These are phyloP conservation scores for Angomonas ambiguus DNA, from an alignment of 208 protist species.

Conservation along the genomic window DNA sequence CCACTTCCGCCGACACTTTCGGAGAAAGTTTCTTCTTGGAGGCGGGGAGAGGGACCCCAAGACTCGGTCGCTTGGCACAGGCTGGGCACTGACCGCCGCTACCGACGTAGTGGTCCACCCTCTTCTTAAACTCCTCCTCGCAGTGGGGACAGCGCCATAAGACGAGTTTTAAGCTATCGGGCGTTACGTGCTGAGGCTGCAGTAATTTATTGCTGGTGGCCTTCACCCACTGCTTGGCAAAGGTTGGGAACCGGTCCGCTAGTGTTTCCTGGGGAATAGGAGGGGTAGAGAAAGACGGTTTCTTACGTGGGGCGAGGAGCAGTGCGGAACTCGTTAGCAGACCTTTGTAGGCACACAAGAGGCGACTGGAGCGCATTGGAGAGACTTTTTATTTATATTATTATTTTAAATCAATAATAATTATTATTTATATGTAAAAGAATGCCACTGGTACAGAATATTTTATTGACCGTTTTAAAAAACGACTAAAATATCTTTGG, in stretches of 20 bases:
- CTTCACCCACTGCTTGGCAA: conserved; percentile 60
- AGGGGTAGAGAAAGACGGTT: background rate
- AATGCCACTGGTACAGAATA: too few relatives aligned
- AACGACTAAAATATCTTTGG: background rate
- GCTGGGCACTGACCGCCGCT: conserved; percentile 64
- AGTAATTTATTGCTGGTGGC: conserved; percentile 78
- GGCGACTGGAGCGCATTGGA: background rate
- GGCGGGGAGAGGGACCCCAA: background rate
- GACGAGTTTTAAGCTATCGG: conserved; percentile 60
- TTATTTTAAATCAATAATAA: too few relatives aligned
- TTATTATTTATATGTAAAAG: too few relatives aligned
- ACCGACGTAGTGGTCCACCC: conserved; percentile 74
- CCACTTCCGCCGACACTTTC: conserved; percentile 7
- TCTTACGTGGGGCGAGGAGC: background rate
- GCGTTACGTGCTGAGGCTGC: conserved; percentile 73
- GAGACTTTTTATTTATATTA: too few relatives aligned
- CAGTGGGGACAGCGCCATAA: conserved; percentile 77
- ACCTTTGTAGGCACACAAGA: background rate
- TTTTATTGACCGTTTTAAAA: conserved; percentile 10
- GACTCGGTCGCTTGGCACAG: conserved; percentile 39
- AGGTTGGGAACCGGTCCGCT: conserved; percentile 52
- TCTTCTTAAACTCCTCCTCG: conserved; percentile 48
- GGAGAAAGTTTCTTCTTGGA: background rate
- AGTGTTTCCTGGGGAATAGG: conserved; percentile 17
- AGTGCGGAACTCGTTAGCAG: background rate